Base-by-base conservation (phyloP, 176 grass and related monocot genomes). In the Oropetium thomaeum region DNA sequence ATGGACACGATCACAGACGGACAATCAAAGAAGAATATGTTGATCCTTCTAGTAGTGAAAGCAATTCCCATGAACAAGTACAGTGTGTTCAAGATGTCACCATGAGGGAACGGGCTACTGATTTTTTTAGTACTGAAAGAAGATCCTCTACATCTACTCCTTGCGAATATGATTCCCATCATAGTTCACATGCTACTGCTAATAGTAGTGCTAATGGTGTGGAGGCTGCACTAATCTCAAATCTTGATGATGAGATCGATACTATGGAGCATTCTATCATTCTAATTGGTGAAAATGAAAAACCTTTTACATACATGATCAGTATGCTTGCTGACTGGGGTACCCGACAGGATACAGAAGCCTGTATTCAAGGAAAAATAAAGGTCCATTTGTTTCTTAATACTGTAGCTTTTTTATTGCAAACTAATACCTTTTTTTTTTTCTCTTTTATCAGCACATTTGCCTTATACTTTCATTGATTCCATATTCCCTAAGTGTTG, bases 271-370 rank as follows among this genome's bases (percentile, higher is more conserved):
- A 82, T 64, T 78, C 79, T 51, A 71, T 79, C 31, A 86, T 82
- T 97, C 55, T 90, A 73, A 88, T 39, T 55, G 86, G 82, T 49
- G 69, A 77, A 88, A 88, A 82, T 78, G 81, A 91, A 69, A 77
- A 85, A 65, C 95, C 91, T 62, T 97, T 93, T 79, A 97, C 91
- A 64, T 97, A 97, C 67, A 71, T 93, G 60, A 77, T 78, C 44
- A 79, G n/a, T 76, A 83, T 97, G 81, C 17, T 83, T 74, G 71
- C 78, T 23, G 73, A 89, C 63, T 97, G 95, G 95, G 33, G 23
- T 31, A 45, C 43, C 26, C 81, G 91, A 70, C 65, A 87, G 58
- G 79, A 78, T 69, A 86, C 72, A 58, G 54, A 77, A 67, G 47
- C 61, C 44, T 92, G 16, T 45, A 83, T 97, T 78, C 80, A 85